Percentiles rank a stretch among this genome's conserved stretches.
These are phyloP conservation scores for Phytophthora palmivora DNA, from an alignment of 352 stramenopile genomes.

Conservation along the genomic window DNA sequence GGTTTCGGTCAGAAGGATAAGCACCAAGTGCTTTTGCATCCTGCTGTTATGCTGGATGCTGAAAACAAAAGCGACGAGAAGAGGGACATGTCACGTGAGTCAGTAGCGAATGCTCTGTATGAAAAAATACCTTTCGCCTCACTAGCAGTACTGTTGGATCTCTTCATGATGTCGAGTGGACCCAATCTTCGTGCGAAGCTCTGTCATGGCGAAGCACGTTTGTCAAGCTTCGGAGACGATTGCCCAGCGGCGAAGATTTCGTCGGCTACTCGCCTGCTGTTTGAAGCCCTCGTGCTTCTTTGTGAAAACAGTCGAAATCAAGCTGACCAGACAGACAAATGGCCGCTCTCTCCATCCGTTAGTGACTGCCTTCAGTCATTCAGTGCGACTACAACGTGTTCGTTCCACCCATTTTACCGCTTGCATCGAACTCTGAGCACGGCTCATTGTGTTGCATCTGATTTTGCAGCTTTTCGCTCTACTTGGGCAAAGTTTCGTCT, in stretches of 20 bases:
- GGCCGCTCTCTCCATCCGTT: constrained; percentile 1
- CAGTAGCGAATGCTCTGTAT: constrained; percentile 56
- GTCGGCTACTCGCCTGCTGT: constrained; percentile 42
- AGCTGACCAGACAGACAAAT: background rate
- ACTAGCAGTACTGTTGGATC: constrained; percentile 59
- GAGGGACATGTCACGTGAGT: background rate
- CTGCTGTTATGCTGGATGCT: constrained; percentile 35
- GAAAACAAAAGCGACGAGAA: background rate
- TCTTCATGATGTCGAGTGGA: constrained; percentile 80
- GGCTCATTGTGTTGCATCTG: constrained; percentile 3
- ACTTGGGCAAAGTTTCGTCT: constrained; percentile 33
- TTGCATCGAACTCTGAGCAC: constrained; percentile 38
- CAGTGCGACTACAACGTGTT: constrained; percentile 32
- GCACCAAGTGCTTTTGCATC: constrained; percentile 75
- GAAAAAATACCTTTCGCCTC: constrained; percentile 43
- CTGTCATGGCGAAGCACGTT: constrained; percentile 69
- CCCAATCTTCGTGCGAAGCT: constrained; percentile 78
- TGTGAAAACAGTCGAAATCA: constrained; percentile 20
- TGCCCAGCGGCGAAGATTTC: constrained; percentile 19
- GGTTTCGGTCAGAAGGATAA: constrained; percentile 81
- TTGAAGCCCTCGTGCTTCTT: constrained; percentile 41
- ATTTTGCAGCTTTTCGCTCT: constrained; percentile 37
- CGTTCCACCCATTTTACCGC: constrained; percentile 69
- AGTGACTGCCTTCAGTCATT: constrained; percentile 28
- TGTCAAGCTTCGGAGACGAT: constrained; percentile 33